phyloP scores from a whole-genome alignment of 805 yeast species.

The Ascoidea rubescens region DNA sequence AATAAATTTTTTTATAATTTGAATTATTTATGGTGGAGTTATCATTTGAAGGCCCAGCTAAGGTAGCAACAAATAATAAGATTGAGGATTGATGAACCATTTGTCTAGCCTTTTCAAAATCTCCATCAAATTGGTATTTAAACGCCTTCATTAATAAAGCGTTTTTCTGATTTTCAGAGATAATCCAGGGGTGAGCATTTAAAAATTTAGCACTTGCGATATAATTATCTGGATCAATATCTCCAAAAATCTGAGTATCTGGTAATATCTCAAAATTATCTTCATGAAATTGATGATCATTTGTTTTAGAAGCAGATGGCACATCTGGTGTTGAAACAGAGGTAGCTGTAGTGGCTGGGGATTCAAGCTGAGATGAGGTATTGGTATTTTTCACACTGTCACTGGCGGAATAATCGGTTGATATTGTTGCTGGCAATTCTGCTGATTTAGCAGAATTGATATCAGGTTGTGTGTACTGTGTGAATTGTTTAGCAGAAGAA shows the following conservation, averaged over 20 bases:
- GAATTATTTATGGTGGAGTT: background rate
- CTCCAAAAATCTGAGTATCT: constrained; percentile 53
- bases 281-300: constrained; percentile 18
- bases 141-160: constrained; percentile 88
- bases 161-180: constrained; percentile 78
- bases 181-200: constrained; percentile 43
- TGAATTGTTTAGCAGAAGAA: constrained; percentile 4
- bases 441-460: no score
- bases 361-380: constrained; percentile 5
- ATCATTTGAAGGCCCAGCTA: constrained; percentile 24
- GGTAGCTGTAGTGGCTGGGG: constrained; percentile 3
- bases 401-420: no score
- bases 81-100: constrained; percentile 72
- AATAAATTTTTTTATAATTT: constrained; percentile 21
- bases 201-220: constrained; percentile 37
- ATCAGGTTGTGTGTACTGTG: background rate
- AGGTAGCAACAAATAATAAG: constrained; percentile 48
- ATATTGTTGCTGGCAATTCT: no score
- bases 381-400: constrained; percentile 3
- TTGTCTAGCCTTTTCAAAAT: constrained; percentile 38
- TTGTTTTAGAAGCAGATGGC: constrained; percentile 4
- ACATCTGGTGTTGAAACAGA: constrained; percentile 2
- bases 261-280: constrained; percentile 44
- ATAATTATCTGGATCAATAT: constrained; percentile 35
- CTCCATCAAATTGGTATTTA: constrained; percentile 58